phyloP scores from a whole-genome alignment of 2,329 filamentous ascomycete genomes.

The Keithomyces neogunnii region DNA sequence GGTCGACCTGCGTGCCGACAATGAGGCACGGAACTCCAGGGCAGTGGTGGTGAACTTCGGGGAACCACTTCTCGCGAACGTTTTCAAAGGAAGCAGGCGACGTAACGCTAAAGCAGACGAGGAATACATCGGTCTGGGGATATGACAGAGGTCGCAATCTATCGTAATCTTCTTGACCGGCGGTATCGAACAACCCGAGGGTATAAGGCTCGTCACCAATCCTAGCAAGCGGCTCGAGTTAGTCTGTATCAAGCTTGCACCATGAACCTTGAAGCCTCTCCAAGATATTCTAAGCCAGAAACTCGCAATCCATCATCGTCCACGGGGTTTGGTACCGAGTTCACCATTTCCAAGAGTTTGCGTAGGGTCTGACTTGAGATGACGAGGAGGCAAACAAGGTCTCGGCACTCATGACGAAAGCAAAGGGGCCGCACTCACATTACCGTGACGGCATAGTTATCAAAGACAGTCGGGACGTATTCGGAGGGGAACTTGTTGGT shows the following conservation, averaged over 20 bases:
- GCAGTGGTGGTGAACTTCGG: constrained; percentile 97
- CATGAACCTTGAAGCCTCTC: not conserved
- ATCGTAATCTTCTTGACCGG: constrained; percentile 99
- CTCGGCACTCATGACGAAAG: constrained; percentile 1
- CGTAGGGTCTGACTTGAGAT: not conserved
- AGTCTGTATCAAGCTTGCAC: not conserved
- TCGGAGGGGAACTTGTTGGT: constrained; percentile 99
- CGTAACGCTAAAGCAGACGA: constrained; percentile 97
- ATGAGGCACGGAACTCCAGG: constrained; percentile 96
- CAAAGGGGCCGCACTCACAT: constrained; percentile 62
- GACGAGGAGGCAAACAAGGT: not conserved
- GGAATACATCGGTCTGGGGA: constrained; percentile 96
- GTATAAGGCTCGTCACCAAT: constrained; percentile 99
- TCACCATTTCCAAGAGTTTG: not conserved
- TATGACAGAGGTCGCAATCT: constrained; percentile 93
- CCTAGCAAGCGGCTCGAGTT: constrained; percentile 43
- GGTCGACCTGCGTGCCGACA: constrained; percentile 94
- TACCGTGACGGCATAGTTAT: constrained; percentile 99
- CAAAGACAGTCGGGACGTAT: constrained; percentile 99
- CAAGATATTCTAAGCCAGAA: not conserved
- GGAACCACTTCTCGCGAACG: constrained; percentile 98
- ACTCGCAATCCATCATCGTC: not conserved
- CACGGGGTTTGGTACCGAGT: not conserved
- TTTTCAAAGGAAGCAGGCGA: constrained; percentile 98
- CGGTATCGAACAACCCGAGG: constrained; percentile 93